Evolutionary conservation across 116 monocot species (phyloP), one percentile per base, ranked within the genome.

Genomic region (Dioscorea cayenensis): DNA sequence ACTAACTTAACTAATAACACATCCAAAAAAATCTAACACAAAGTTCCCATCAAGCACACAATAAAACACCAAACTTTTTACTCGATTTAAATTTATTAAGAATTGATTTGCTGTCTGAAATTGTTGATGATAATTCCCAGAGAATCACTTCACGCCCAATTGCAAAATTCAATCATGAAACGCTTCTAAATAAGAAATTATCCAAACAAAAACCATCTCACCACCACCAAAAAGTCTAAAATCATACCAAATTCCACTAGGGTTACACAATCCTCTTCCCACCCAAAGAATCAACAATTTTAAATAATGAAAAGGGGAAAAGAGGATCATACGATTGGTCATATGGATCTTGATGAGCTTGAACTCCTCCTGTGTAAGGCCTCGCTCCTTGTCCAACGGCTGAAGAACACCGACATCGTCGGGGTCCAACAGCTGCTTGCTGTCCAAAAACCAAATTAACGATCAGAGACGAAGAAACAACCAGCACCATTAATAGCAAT

Each of bases 271-370:
- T 66, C 36, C 12, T 14, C 37, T 6, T 36, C 32, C 32, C 19
- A 36, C 18, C 16, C 7, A 7, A 7, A 14, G 60, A 23, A 63
- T 11, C 12, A 49, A 69, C 16, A 6, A 69, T 69, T 28, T 6
- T 49, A n/a, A 68, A 38, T 2, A n/a, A n/a, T 23, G 51, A 69
- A 49, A 58, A 43, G 19, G 68, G 32, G 65, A 49, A 72, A 49
- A 72, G 66, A 22, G 14, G 60, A 16, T 58, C 55, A 80, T 86
- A 97, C 97, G 85, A 69, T 86, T 85, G 77, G 93, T 90, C 93
- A 97, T 97, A 73, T 93, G 88, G 71, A 91, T 86, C 83, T 91
- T 99, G 80, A 99, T 72, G 62, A 91, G 89, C 80, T 91, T 91
- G 79, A 99, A 94, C 29, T 94, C 99, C 64, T 91, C 99, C 28